Evolutionary conservation across 1,284 basidiomycete genomes (phyloP).

Genomic region (Volvariella surrecta): DNA sequence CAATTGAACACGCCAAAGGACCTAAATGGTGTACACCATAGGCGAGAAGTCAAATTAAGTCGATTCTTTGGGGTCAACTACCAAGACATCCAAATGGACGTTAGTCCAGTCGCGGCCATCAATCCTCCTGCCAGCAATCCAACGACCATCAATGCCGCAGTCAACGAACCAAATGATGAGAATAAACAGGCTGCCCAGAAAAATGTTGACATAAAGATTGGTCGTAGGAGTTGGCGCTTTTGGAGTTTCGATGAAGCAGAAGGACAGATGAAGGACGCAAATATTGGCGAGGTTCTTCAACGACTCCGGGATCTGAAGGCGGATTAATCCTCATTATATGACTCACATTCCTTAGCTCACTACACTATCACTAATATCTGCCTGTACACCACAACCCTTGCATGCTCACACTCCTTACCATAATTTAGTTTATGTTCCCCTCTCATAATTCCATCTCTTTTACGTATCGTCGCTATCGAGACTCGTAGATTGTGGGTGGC

Average conservation of each 20-base stretch:
- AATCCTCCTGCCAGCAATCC: too few species aligned
- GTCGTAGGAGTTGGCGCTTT: slow-evolving; percentile 23
- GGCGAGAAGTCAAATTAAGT: slow-evolving; percentile 45
- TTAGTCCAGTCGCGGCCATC: too few species aligned
- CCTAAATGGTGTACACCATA: slow-evolving; percentile 18
- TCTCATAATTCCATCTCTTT: too few species aligned
- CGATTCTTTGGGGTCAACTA: slow-evolving; percentile 52
- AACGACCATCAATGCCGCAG: slow-evolving; percentile 2
- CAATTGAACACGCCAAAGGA: too few species aligned
- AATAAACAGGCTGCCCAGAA: background rate
- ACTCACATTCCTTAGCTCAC: too few species aligned
- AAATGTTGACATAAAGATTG: slow-evolving; percentile 29
- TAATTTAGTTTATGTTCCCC: too few species aligned
- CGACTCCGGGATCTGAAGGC: slow-evolving; percentile 42
- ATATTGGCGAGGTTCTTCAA: slow-evolving; percentile 36
- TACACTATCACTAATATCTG: too few species aligned
- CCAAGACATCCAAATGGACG: slow-evolving; percentile 29
- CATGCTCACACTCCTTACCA: too few species aligned
- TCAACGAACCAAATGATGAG: slow-evolving; percentile 11
- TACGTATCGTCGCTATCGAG: too few species aligned
- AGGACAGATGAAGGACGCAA: slow-evolving; percentile 20
- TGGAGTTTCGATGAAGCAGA: slow-evolving; percentile 23
- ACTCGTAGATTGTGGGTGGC: too few species aligned
- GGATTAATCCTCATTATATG: slow-evolving; percentile 8
- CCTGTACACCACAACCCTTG: too few species aligned